Base-by-base conservation (phyloP, 78 protist genomes). In the Mantamonas sphyraenae region DNA sequence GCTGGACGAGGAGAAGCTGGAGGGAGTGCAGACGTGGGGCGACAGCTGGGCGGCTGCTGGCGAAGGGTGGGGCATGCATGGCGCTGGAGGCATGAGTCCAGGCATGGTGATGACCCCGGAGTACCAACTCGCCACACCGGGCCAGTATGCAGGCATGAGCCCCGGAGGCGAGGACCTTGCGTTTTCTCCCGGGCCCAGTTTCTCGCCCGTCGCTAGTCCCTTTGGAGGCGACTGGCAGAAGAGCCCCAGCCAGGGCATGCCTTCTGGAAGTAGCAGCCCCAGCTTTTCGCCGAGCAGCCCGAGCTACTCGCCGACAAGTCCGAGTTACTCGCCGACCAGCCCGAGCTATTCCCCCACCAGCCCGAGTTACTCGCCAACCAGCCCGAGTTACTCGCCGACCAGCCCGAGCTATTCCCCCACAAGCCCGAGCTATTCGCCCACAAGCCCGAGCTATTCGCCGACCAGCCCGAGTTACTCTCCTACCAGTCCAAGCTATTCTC, bases 341-440 rank as follows among this genome's bases (percentile, higher is more conserved):
- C 79, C 79, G 20, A 1, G 55, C 34, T 82, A 76, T 34, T 9
- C 64, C 38, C 86, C 88, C 24, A 34, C 91, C 2, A 9, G 42
- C 12, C 91, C 94, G n/a, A 10, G 33, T 30, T 79, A 80, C 70
- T 37, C 79, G 14, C 90, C 94, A 1, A 71, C 87, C 2, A 56
- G 70, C 4, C 95, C 93, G 17, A 0, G 75, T 8, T 90, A 87
- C 67, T 65, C 84, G 24, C 96, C 96, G 17, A 78, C 96, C 4
- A 42, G 72, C 8, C 96, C 96, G 20, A 0, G 76, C 60, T 82
- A 82, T 51, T 74, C 84, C 16, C 85, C 90, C 8, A 77, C 85
- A 34, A 61, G 77, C 22, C 81, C 79, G 38, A 7, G 61, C 59
- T 65, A 73, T 57, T 63, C 71, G 45, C 84, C 65, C 73, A 81